Percentiles rank a stretch among this genome's conserved stretches.
Evolutionary conservation across 768 basidiomycete species (phyloP).

Genomic region (Inosperma sp.): DNA sequence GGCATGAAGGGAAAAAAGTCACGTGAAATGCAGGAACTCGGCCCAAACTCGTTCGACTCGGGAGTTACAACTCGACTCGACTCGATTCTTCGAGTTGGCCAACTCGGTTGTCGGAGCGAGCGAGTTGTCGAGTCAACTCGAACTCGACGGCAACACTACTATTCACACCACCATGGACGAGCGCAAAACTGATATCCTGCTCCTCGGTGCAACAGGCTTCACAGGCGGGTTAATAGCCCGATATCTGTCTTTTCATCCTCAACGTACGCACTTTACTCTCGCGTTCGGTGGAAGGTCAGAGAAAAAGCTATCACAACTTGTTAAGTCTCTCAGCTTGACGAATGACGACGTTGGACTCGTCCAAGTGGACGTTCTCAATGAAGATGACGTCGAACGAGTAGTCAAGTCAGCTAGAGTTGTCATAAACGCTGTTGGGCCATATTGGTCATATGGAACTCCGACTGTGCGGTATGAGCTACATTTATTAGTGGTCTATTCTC

Average conservation of each 20-base stretch:
- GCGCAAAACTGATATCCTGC: constrained; percentile 46
- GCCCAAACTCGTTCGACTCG: too few relatives aligned
- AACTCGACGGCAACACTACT: too few relatives aligned
- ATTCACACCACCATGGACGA: neutral
- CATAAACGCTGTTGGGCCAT: constrained; percentile 76
- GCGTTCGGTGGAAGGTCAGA: constrained; percentile 67
- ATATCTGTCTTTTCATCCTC: constrained; percentile 64
- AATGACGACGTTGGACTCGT: constrained; percentile 42
- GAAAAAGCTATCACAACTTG: constrained; percentile 52
- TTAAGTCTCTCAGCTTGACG: constrained; percentile 42
- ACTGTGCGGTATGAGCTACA: constrained; percentile 50
- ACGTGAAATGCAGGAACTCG: too few relatives aligned
- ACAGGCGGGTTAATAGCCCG: constrained; percentile 64
- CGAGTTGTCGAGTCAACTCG: too few relatives aligned
- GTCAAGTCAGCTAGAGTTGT: constrained; percentile 62
- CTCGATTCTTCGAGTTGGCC: too few relatives aligned
- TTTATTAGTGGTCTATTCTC: neutral
- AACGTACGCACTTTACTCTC: constrained; percentile 56
- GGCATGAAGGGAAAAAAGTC: too few relatives aligned
- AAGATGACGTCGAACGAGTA: constrained; percentile 47
- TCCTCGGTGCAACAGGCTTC: constrained; percentile 75
- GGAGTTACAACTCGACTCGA: too few relatives aligned
- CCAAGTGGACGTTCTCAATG: constrained; percentile 56
- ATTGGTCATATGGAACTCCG: constrained; percentile 62
- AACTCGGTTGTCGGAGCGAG: too few relatives aligned